Evolutionary conservation across 2,329 filamentous ascomycete genomes (phyloP).

Genomic region (Mollisia scopiformis): DNA sequence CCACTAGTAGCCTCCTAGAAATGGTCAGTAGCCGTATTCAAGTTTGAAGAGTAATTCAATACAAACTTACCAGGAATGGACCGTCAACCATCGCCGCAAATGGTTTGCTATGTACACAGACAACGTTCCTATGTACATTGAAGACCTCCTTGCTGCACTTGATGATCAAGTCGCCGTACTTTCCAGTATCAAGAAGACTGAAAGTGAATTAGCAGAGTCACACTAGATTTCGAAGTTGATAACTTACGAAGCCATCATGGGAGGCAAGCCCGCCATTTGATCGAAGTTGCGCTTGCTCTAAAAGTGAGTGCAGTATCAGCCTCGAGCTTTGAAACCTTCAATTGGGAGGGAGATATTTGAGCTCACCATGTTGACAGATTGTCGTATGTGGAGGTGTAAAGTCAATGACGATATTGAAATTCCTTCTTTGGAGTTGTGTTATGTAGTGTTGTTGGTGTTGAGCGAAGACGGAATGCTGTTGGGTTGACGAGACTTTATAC

Average conservation of each 20-base stretch:
- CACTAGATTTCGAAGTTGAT: neutral
- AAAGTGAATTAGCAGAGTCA: neutral
- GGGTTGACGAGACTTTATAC: too few relatives aligned
- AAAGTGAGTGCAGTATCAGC: neutral
- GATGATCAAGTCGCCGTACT: conserved; percentile 27
- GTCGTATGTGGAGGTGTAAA: too few relatives aligned
- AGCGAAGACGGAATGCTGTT: too few relatives aligned
- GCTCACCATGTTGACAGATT: too few relatives aligned
- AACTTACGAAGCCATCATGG: neutral
- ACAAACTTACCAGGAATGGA: conserved; percentile 15
- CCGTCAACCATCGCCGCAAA: conserved; percentile 24
- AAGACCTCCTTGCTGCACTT: conserved; percentile 18
- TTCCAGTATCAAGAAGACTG: conserved; percentile 11
- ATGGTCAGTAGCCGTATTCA: neutral
- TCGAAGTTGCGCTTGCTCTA: neutral
- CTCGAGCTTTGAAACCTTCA: too few relatives aligned
- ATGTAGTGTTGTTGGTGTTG: too few relatives aligned
- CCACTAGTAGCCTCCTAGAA: conserved; percentile 12
- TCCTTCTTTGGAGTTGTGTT: too few relatives aligned
- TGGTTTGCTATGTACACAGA: conserved; percentile 24
- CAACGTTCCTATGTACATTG: conserved; percentile 23
- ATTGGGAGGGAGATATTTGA: too few relatives aligned
- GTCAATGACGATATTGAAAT: too few relatives aligned
- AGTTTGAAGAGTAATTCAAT: neutral
- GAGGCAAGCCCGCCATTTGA: neutral